Conservation (phyloP, 441 rosid species). For the Gossypium laxum region DNA sequence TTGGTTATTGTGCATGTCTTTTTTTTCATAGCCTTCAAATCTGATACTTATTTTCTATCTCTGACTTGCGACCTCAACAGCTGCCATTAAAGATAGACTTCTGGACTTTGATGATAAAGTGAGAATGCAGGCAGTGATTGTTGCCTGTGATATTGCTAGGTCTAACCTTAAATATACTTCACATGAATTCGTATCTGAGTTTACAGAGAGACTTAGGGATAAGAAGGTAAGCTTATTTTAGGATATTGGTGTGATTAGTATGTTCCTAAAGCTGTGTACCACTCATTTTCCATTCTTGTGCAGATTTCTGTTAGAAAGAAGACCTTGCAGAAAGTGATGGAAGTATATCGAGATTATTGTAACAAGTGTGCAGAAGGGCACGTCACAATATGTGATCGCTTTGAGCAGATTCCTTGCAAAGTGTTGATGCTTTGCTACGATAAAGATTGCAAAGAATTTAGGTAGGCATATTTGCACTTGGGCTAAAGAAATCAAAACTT, state of each 20-base stretch:
- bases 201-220: slow-evolving; percentile 80
- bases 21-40: slow-evolving; percentile 18
- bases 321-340: slow-evolving; percentile 64
- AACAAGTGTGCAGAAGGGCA: slow-evolving; percentile 57
- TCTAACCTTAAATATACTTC: slow-evolving; percentile 44
- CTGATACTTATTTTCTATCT: slow-evolving; percentile 17
- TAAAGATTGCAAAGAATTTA: slow-evolving; percentile 71
- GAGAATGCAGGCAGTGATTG: slow-evolving; percentile 61
- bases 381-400: slow-evolving; percentile 42
- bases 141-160: slow-evolving; percentile 71
- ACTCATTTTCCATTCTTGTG: slow-evolving; percentile 15
- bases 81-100: slow-evolving; percentile 64
- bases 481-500: background rate
- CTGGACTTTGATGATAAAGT: slow-evolving; percentile 84
- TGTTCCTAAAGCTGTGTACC: slow-evolving; percentile 1
- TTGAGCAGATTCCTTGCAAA: slow-evolving; percentile 85
- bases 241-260: slow-evolving; percentile 5
- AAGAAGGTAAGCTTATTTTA: slow-evolving; percentile 54
- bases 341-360: slow-evolving; percentile 76
- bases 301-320: slow-evolving; percentile 77
- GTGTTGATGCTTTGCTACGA: slow-evolving; percentile 68
- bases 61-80: slow-evolving; percentile 33
- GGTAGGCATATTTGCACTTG: slow-evolving; percentile 34
- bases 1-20: slow-evolving; percentile 15
- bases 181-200: slow-evolving; percentile 46